These are phyloP conservation scores for Aspergillus sparsus DNA, from an alignment of 495 filamentous ascomycete species.

Conservation along the genomic window DNA sequence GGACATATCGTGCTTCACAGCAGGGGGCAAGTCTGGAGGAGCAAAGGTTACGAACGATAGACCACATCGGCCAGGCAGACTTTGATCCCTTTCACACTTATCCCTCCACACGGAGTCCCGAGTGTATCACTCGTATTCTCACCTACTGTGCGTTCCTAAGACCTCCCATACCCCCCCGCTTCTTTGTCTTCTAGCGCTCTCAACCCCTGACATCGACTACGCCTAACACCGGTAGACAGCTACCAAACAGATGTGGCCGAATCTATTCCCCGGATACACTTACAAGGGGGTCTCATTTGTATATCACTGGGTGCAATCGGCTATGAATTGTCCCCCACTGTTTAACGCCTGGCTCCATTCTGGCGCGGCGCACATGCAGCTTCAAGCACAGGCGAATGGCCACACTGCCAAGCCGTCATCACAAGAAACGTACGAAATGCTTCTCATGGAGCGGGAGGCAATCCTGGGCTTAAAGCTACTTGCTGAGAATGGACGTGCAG, in stretches of 20 bases:
- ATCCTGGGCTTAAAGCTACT: not conserved
- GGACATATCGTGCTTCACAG: not conserved
- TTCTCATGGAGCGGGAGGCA: slow-evolving; percentile 5
- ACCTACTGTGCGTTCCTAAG: not conserved
- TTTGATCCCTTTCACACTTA: slow-evolving; percentile 11
- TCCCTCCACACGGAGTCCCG: not conserved
- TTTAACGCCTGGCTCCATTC: slow-evolving; percentile 12
- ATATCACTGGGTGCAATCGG: slow-evolving; percentile 3
- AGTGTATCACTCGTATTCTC: not conserved
- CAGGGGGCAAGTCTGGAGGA: too few species aligned
- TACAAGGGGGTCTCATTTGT: slow-evolving; percentile 9
- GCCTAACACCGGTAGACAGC: not conserved
- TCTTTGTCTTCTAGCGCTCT: not conserved
- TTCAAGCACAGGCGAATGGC: not conserved
- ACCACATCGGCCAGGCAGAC: slow-evolving; percentile 3
- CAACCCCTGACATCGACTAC: not conserved
- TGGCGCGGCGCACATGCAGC: not conserved
- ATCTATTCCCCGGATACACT: slow-evolving; percentile 2
- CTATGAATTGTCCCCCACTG: slow-evolving; percentile 8
- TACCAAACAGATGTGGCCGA: slow-evolving; percentile 6
- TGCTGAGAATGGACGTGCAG: not conserved
- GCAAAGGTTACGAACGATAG: not conserved
- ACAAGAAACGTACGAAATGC: not conserved
- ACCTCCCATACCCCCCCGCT: not conserved
- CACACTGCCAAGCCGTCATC: not conserved